Base-by-base conservation (phyloP, 805 yeast species). In the Pichia insulana region DNA sequence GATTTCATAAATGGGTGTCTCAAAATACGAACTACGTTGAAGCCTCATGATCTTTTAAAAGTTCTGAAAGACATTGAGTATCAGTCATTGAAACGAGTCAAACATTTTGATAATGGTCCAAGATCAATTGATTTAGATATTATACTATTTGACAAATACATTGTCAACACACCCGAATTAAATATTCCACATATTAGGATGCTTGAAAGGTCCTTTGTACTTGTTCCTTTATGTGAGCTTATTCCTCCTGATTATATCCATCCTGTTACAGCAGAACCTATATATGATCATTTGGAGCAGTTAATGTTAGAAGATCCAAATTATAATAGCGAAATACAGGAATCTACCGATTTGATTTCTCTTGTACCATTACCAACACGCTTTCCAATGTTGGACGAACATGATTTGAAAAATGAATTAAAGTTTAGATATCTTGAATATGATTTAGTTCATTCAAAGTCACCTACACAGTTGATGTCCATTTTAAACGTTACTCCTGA, bases 401-500 rank as follows among this genome's bases (percentile, higher is more conserved):
- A 34, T 2, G 37, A 34, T 7, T 27, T 7, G 15, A 58, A 49
- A 36, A 44, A 25, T 6, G 37, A 37, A 56, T 19, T 22, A 43
- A 40, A 37, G 53, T 35, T 58, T 58, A 20, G 56, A 25, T 57
- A 56, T 37, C 49, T 70, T 36, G 59, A 59, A 28, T 70, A 73
- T 50, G 82, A 78, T 53, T 66, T 71, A 3, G 47, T 68, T 18
- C 58, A 63, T 16, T 62, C 69, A 34, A 59, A 65, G 4, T 57
- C 67, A 7, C 64, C 63, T n/a, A 86, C 97, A 0, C 62, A 70
- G 40, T 57, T 88, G 35, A 92, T 92, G 98, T 92, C 87, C 1
- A 80, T 92, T 37, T 62, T 92, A 49, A 92, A 92, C 54, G 72
- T 83, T 17, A 92, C 98, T 0, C 96, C 97, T 0, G 97, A 92